phyloP scores from a whole-genome alignment of 148 eudicot species.

The Polygonum maritimum region DNA sequence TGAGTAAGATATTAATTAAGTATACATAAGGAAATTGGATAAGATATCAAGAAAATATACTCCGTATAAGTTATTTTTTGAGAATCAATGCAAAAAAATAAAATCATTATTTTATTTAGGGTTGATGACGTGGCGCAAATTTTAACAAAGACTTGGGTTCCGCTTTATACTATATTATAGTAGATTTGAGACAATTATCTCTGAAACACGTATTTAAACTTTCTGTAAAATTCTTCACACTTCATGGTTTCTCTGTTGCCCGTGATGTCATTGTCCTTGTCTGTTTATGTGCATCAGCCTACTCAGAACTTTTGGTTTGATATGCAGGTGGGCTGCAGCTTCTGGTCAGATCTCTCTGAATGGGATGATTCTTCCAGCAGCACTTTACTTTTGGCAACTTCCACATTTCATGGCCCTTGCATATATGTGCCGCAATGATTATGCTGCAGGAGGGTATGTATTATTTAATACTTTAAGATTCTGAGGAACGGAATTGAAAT shows the following conservation, averaged over 20 bases:
- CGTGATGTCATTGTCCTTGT: background rate
- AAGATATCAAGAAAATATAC: too few relatives aligned
- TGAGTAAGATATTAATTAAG: too few relatives aligned
- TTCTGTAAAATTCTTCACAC: background rate
- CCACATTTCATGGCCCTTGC: conserved; percentile 99
- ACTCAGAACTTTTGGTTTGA: conserved; percentile 15
- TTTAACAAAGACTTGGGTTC: too few relatives aligned
- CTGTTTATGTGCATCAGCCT: background rate
- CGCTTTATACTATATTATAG: too few relatives aligned
- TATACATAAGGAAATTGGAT: too few relatives aligned
- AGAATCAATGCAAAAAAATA: too few relatives aligned
- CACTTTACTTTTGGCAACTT: conserved; percentile 96
- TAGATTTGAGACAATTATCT: background rate
- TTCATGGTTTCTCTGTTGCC: background rate
- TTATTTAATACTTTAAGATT: background rate
- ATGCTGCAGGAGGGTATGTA: conserved; percentile 94
- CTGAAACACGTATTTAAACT: background rate
- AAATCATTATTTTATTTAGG: too few relatives aligned
- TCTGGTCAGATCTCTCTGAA: conserved; percentile 76
- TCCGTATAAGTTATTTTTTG: too few relatives aligned
- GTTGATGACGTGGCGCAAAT: too few relatives aligned
- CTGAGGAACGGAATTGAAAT: background rate
- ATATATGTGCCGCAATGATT: conserved; percentile 81
- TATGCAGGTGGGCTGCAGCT: conserved; percentile 94
- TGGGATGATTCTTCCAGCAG: conserved; percentile 90